A percentile compares a stretch with the other conserved stretches of the same genome.
These are phyloP conservation scores for Aegilops sharonensis DNA, from an alignment of 176 grass and related monocot genomes.

Conservation along the genomic window DNA sequence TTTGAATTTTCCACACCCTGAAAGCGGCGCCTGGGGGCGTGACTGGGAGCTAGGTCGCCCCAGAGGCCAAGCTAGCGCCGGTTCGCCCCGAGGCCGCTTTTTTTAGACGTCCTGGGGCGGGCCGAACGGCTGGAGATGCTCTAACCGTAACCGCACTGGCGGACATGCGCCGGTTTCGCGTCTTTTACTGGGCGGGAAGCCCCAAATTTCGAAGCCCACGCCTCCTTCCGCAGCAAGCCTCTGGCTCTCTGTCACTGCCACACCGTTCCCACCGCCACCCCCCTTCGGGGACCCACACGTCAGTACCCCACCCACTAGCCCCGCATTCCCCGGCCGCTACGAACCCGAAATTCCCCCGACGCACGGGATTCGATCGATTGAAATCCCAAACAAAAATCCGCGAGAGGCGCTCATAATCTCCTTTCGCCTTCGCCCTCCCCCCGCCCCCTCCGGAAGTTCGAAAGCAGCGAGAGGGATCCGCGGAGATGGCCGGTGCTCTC, in stretches of 20 bases:
- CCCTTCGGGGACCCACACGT: background rate
- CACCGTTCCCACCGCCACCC: background rate
- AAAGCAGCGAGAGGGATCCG: background rate
- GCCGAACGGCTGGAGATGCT: no score
- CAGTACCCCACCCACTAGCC: background rate
- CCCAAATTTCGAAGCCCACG: background rate
- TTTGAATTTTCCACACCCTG: no score
- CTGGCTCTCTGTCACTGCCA: background rate
- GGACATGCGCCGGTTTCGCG: background rate
- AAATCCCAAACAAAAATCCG: background rate
- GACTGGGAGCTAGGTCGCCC: no score
- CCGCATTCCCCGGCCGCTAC: background rate
- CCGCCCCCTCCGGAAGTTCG: background rate
- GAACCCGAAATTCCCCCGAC: background rate
- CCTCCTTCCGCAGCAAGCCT: conserved; percentile 10
- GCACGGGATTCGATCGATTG: background rate
- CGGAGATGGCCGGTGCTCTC: background rate
- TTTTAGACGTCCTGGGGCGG: no score
- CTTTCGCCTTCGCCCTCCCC: background rate
- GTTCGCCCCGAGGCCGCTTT: no score
- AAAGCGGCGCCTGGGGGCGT: no score
- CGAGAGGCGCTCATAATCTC: background rate
- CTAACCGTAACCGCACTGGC: no score
- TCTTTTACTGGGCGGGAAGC: conserved; percentile 4
- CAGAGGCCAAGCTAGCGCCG: no score